Evolutionary conservation across 805 yeast species (phyloP), one percentile per base, ranked within the genome.

Genomic region (Candida awuae): DNA sequence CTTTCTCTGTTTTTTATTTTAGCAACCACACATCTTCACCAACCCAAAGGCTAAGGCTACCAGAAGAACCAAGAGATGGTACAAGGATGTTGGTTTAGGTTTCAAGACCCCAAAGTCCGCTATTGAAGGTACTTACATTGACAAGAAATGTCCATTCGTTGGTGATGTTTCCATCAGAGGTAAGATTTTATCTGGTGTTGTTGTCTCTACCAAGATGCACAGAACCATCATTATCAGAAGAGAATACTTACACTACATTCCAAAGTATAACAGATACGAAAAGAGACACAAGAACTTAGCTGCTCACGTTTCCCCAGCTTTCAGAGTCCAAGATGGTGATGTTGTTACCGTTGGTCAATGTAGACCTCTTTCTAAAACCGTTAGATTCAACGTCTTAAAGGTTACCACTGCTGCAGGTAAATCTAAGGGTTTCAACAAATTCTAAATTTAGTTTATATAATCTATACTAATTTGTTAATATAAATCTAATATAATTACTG

Each of bases 21-120:
- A 85, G 99, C 99, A 92, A 85, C 98, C 97, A 69, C 98, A 92
- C 81, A 90, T 92, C 81, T 92, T 92, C 95, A 88, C 87, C 77
- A 92, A 92, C 90, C 87, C 97, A 81, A 92, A 92, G 86, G 81
- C 96, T 64, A 88, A 86, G 88, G 95, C 94, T 70, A 79, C 77
- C 86, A 84, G 84, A 76, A 80, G 88, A 77, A 83, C 95, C 82
- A 92, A 92, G 92, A 92, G 99, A 86, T 92, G 99, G 99, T 88
- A 80, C 71, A 92, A 92, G 84, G 96, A 92, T 51, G 97, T 86
- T 64, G 99, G 99, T 71, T 85, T 92, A 70, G 99, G 99, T 60
- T 92, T 87, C 97, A 92, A 92, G 86, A 92, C 98, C 77, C 99
- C 99, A 74, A 83, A 80, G 76, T 75, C 88, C 67, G 98, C 98